Conservation (phyloP, 2,329 filamentous ascomycete genomes). For the Sporothrix protearum region DNA sequence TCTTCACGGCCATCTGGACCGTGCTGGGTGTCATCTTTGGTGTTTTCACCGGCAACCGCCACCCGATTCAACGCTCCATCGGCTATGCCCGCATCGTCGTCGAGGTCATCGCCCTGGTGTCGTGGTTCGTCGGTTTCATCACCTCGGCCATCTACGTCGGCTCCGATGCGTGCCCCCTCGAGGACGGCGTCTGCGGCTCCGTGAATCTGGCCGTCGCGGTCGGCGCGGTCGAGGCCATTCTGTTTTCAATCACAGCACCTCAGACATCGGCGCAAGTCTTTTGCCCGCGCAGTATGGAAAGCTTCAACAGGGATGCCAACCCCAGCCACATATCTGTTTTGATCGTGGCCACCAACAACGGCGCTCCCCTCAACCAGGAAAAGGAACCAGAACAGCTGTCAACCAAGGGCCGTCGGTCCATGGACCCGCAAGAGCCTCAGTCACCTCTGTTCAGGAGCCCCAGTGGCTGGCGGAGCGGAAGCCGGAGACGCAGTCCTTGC, state of each 20-base stretch:
- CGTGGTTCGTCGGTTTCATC: background rate
- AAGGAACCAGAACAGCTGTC: background rate
- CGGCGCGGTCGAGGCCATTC: background rate
- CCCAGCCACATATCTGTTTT: conserved; percentile 1
- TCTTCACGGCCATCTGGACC: conserved; percentile 2
- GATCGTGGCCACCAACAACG: background rate
- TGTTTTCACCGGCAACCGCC: background rate
- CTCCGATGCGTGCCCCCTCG: background rate
- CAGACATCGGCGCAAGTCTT: background rate
- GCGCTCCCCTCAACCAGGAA: background rate
- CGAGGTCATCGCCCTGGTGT: background rate
- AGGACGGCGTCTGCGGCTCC: background rate
- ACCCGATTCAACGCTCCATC: background rate
- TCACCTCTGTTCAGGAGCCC: background rate
- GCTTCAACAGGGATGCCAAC: background rate
- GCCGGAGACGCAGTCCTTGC: background rate
- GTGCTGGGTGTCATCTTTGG: background rate
- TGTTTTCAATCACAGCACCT: background rate
- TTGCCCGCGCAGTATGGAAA: background rate
- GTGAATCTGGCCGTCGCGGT: background rate
- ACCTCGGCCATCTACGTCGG: background rate
- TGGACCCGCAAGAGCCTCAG: background rate
- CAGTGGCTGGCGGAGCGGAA: background rate
- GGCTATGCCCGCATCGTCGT: background rate
- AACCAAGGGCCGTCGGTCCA: background rate